These are phyloP conservation scores for Schwanniomyces etchellsii DNA, from an alignment of 1,139 yeast species.

Conservation along the genomic window DNA sequence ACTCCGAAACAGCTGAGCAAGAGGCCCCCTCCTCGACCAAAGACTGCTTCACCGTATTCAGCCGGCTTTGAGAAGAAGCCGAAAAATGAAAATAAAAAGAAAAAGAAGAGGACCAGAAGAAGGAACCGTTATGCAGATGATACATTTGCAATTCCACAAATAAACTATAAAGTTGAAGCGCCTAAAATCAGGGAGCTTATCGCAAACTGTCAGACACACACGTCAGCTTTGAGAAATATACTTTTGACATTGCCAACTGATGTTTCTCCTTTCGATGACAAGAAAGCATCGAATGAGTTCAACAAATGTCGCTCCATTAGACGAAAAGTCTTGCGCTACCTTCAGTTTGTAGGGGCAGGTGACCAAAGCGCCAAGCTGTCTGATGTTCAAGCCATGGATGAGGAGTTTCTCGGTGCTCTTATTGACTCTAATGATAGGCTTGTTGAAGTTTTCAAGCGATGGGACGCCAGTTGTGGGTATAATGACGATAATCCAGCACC, in stretches of 20 bases:
- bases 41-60: conserved; percentile 17
- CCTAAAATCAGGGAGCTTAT: conserved; percentile 66
- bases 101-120: conserved; percentile 13
- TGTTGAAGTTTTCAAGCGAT: conserved; percentile 64
- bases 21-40: conserved; percentile 27
- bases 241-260: conserved; percentile 51
- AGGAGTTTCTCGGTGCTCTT: conserved; percentile 79
- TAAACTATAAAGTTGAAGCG: conserved; percentile 64
- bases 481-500: conserved; percentile 33
- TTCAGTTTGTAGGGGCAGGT: conserved; percentile 71
- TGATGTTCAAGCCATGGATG: conserved; percentile 41
- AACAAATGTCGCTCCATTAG: conserved; percentile 73
- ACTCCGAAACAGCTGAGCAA: too few relatives aligned
- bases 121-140: conserved; percentile 44
- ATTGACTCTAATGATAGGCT: conserved; percentile 87
- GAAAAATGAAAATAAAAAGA: conserved; percentile 7
- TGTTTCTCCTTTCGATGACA: conserved; percentile 58
- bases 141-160: conserved; percentile 58
- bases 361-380: conserved; percentile 23
- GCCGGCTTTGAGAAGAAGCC: conserved; percentile 3
- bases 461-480: conserved; percentile 47
- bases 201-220: conserved; percentile 71
- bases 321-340: conserved; percentile 69
- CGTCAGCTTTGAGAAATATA: conserved; percentile 67
- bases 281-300: conserved; percentile 54